These are phyloP conservation scores for Entrophospora sp. DNA, from an alignment of 192 early-diverging fungal genomes.

Conservation along the genomic window DNA sequence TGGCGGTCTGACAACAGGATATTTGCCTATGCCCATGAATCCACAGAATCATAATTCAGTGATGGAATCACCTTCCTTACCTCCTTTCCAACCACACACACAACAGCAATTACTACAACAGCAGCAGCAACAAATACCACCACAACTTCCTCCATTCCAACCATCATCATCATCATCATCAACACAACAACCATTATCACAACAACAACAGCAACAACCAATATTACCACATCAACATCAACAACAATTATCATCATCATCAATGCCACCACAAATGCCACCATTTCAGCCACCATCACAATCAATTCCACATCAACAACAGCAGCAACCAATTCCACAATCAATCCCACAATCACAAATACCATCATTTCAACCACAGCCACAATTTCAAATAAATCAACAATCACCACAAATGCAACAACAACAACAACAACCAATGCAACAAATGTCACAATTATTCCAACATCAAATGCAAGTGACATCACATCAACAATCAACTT, in stretches of 20 bases:
- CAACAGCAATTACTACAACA: not conserved
- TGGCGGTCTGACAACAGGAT: not conserved
- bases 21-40: not conserved
- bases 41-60: not conserved
- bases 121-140: not conserved
- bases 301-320: slow-evolving; percentile 3
- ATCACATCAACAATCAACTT: not conserved
- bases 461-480: not conserved
- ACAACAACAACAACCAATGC: not conserved
- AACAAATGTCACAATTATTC: not conserved
- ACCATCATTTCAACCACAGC: not conserved
- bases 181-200: not conserved
- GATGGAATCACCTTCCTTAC: not conserved
- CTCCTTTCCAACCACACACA: not conserved
- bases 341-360: not conserved
- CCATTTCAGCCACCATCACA: not conserved
- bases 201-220: slow-evolving; percentile 1
- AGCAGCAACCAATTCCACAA: not conserved
- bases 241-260: not conserved
- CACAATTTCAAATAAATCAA: no score
- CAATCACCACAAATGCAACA: not conserved
- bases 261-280: not conserved
- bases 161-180: not conserved
- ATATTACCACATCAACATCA: not conserved
- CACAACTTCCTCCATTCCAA: not conserved